These are phyloP conservation scores for Colletotrichum sp. DNA, from an alignment of 2,329 filamentous ascomycete genomes.

Conservation along the genomic window DNA sequence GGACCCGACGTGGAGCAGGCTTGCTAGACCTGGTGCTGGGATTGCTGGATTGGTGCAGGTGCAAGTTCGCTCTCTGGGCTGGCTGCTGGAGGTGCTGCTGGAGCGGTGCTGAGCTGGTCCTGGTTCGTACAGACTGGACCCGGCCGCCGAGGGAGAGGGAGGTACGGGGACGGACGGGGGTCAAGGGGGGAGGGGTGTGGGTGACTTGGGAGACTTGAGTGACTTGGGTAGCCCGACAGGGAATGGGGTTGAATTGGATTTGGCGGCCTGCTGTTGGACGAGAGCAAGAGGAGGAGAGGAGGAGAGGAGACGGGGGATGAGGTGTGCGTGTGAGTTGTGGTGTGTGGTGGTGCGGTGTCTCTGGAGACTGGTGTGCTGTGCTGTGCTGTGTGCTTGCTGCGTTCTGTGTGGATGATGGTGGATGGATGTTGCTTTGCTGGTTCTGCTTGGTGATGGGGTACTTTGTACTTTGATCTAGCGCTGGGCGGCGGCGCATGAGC, in stretches of 20 bases:
- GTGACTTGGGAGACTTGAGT: slow-evolving; percentile 14
- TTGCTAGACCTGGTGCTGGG: not conserved
- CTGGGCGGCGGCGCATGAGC: not conserved
- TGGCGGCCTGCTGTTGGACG: not conserved
- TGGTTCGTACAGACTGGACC: slow-evolving; percentile 5
- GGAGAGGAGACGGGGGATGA: not conserved
- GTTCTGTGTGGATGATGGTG: not conserved
- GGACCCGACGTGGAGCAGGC: slow-evolving; percentile 11
- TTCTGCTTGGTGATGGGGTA: not conserved
- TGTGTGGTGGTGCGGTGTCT: not conserved
- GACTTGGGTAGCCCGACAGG: slow-evolving; percentile 13
- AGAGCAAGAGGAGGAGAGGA: not conserved
- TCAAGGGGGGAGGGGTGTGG: not conserved
- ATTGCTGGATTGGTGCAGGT: not conserved
- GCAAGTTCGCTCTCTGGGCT: not conserved
- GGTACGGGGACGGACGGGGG: slow-evolving; percentile 7
- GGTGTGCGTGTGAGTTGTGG: not conserved
- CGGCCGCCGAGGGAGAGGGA: slow-evolving; percentile 11
- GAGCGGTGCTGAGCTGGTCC: not conserved
- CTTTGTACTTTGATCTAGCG: not conserved
- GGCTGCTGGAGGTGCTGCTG: not conserved
- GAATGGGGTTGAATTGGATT: slow-evolving; percentile 16
- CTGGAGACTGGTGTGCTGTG: not conserved
- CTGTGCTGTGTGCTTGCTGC: not conserved
- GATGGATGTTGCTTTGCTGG: not conserved